Percentiles rank a stretch among this genome's conserved stretches.
phyloP scores from a whole-genome alignment of 192 early-diverging fungal species.

The Glomus cerebriforme region DNA sequence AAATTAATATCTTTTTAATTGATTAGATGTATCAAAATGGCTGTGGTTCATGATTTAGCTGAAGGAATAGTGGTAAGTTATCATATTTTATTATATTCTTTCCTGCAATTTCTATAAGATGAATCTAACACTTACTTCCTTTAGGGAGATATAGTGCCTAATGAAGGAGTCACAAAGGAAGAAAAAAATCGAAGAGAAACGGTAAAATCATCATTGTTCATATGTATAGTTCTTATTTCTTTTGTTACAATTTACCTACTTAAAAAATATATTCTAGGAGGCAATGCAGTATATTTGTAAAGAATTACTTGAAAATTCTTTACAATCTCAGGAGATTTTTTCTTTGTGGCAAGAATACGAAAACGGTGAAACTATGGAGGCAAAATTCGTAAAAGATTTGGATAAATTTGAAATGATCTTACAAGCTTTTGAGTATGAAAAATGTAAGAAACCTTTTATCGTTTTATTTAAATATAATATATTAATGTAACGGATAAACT shows the following conservation, averaged over 20 bases:
- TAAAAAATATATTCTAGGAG: slow-evolving; percentile 35
- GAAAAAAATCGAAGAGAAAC: slow-evolving; percentile 74
- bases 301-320: slow-evolving; percentile 54
- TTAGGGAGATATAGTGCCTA: slow-evolving; percentile 90
- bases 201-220: slow-evolving; percentile 35
- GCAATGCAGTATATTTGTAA: slow-evolving; percentile 67
- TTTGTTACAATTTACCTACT: background rate
- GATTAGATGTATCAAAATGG: slow-evolving; percentile 82
- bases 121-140: background rate
- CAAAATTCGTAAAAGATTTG: slow-evolving; percentile 83
- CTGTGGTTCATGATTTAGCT: slow-evolving; percentile 91
- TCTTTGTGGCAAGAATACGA: slow-evolving; percentile 89
- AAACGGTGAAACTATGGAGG: slow-evolving; percentile 69
- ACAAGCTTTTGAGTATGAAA: slow-evolving; percentile 89
- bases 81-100: background rate
- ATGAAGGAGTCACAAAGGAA: slow-evolving; percentile 72
- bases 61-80: slow-evolving; percentile 72
- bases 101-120: background rate
- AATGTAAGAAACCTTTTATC: slow-evolving; percentile 49
- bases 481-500: background rate
- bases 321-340: slow-evolving; percentile 69
- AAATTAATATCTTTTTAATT: slow-evolving; percentile 5
- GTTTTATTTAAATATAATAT: slow-evolving; percentile 5
- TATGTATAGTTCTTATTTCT: background rate
- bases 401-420: slow-evolving; percentile 98